phyloP scores from a whole-genome alignment of 805 yeast genomes.

The Debaryomyces tyrocola region DNA sequence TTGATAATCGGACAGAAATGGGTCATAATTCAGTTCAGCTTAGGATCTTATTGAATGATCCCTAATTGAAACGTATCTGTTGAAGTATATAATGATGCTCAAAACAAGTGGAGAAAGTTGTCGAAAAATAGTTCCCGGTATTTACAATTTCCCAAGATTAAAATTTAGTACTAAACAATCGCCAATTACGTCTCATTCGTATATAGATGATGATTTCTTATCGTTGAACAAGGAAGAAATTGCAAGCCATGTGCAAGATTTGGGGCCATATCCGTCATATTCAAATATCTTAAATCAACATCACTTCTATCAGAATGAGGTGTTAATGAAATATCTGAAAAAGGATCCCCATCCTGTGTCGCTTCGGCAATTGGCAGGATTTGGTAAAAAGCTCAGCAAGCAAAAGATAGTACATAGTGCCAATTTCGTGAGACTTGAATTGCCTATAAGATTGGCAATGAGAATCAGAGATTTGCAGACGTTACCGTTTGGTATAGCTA shows the following conservation, averaged over 20 bases:
- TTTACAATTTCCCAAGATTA: background rate
- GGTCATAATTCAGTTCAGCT: too few species aligned
- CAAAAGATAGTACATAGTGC: slow-evolving; percentile 82
- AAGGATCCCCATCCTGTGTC: slow-evolving; percentile 86
- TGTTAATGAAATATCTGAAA: slow-evolving; percentile 60
- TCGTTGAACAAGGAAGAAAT: slow-evolving; percentile 20
- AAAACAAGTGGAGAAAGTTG: too few species aligned
- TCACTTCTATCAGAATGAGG: slow-evolving; percentile 84
- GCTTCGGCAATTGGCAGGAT: slow-evolving; percentile 84
- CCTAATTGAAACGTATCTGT: too few species aligned
- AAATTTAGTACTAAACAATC: slow-evolving; percentile 1
- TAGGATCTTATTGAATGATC: too few species aligned
- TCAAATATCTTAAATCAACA: slow-evolving; percentile 51
- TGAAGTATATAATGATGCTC: too few species aligned
- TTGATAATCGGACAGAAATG: too few species aligned
- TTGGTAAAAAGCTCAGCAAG: slow-evolving; percentile 74
- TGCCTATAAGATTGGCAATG: slow-evolving; percentile 81
- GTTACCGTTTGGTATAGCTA: slow-evolving; percentile 79
- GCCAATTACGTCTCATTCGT: slow-evolving; percentile 27
- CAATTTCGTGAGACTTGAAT: slow-evolving; percentile 81
- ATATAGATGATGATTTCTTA: slow-evolving; percentile 35
- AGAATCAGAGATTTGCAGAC: slow-evolving; percentile 76
- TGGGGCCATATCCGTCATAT: slow-evolving; percentile 44
- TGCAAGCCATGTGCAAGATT: slow-evolving; percentile 25
- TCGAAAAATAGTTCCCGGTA: background rate